Percentiles rank a stretch among this genome's conserved stretches.
Evolutionary conservation across 768 basidiomycete genomes (phyloP).

Genomic region (Lactarius trivialis): DNA sequence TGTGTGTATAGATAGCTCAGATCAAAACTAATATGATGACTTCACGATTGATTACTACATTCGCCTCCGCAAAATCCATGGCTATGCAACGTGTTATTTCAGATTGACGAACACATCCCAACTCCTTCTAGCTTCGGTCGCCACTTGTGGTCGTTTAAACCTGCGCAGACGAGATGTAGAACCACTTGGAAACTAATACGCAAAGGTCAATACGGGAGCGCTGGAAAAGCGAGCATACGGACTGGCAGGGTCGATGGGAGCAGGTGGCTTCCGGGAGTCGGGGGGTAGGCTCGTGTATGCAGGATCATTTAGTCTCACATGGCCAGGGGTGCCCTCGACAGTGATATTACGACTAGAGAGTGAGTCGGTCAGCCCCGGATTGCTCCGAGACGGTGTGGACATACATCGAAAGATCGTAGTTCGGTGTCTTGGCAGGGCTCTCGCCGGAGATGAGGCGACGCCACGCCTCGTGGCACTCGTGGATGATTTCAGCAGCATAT

Average conservation of each 20-base stretch:
- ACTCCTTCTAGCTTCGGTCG: neutral
- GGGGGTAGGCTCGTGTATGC: conserved; percentile 59
- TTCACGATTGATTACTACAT: conserved; percentile 14
- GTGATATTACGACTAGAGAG: conserved; percentile 69
- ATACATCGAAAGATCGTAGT: conserved; percentile 80
- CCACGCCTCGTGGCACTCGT: conserved; percentile 99
- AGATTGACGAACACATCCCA: neutral
- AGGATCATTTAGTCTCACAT: conserved; percentile 54
- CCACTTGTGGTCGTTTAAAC: conserved; percentile 37
- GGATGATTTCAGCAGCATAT: conserved; percentile 98
- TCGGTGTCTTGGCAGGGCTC: conserved; percentile 58
- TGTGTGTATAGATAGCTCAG: conserved; percentile 21
- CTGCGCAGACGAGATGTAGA: conserved; percentile 88
- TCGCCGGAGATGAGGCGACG: conserved; percentile 85
- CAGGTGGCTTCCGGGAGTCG: conserved; percentile 79
- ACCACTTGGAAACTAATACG: conserved; percentile 76
- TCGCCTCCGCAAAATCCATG: neutral
- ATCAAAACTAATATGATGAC: conserved; percentile 11
- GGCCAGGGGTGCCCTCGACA: conserved; percentile 65
- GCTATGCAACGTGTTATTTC: neutral
- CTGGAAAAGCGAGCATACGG: conserved; percentile 28
- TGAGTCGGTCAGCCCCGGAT: neutral
- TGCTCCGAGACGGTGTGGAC: conserved; percentile 29
- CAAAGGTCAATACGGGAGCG: conserved; percentile 3
- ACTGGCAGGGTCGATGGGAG: conserved; percentile 88